Percentiles rank a stretch among this genome's conserved stretches.
Conservation (phyloP, 2,329 filamentous ascomycete species). For the Waltergamsia citrina region DNA sequence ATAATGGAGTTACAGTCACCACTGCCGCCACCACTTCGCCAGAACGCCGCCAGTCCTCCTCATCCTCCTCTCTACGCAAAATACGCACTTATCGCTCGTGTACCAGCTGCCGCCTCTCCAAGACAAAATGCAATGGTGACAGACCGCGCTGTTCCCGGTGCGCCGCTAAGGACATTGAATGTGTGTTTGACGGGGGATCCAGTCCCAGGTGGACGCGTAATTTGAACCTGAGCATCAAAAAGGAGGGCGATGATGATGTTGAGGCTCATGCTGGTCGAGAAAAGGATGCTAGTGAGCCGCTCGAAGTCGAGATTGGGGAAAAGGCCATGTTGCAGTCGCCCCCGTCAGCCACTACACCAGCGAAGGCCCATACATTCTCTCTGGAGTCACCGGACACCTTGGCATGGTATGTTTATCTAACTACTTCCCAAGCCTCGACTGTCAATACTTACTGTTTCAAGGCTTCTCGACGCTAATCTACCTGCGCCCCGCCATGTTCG, state of each 20-base stretch:
- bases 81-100: slow-evolving; percentile 30
- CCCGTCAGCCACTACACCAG: neutral
- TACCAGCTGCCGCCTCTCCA: slow-evolving; percentile 26
- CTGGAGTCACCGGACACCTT: slow-evolving; percentile 1
- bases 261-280: neutral
- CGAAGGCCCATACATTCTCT: neutral
- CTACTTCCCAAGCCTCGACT: neutral
- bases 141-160: slow-evolving; percentile 27
- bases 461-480: slow-evolving; percentile 5
- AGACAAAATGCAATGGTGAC: slow-evolving; percentile 31
- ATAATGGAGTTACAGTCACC: slow-evolving; percentile 16
- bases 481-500: slow-evolving; percentile 6
- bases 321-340: neutral
- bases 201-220: slow-evolving; percentile 2
- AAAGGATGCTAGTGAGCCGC: neutral
- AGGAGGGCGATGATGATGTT: neutral
- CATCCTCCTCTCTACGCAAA: slow-evolving; percentile 21
- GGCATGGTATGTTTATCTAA: slow-evolving; percentile 1
- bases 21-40: neutral
- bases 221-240: neutral
- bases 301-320: neutral
- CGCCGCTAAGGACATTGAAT: slow-evolving; percentile 20
- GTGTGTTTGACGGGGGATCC: slow-evolving; percentile 26
- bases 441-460: slow-evolving; percentile 1
- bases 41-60: slow-evolving; percentile 9